Conservation (phyloP, 805 yeast species). For the Saturnispora saitoi region DNA sequence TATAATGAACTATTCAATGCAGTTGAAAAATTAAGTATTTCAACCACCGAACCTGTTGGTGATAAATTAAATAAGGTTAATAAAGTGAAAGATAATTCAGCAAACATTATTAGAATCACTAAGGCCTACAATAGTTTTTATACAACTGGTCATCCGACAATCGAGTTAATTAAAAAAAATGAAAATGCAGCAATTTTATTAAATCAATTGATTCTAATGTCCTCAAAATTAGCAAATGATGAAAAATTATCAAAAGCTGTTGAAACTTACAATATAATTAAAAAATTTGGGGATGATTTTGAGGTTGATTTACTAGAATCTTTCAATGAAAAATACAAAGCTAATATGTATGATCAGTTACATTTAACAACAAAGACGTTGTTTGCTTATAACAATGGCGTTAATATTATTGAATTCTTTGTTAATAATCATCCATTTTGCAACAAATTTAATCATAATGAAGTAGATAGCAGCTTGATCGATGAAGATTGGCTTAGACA, state of each 20-base stretch:
- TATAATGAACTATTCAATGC: slow-evolving; percentile 44
- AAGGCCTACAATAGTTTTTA: slow-evolving; percentile 71
- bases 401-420: slow-evolving; percentile 71
- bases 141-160: slow-evolving; percentile 41
- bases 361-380: slow-evolving; percentile 67
- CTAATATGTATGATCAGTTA: slow-evolving; percentile 61
- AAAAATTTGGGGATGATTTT: slow-evolving; percentile 66
- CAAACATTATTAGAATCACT: slow-evolving; percentile 62
- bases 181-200: slow-evolving; percentile 55
- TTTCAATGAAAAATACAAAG: slow-evolving; percentile 67
- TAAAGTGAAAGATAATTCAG: slow-evolving; percentile 63
- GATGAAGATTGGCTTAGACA: slow-evolving; percentile 41
- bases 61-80: slow-evolving; percentile 59
- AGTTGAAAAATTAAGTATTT: slow-evolving; percentile 44
- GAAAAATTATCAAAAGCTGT: slow-evolving; percentile 35
- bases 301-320: slow-evolving; percentile 61
- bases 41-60: slow-evolving; percentile 60
- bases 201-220: slow-evolving; percentile 53
- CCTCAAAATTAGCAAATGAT: slow-evolving; percentile 53
- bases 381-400: slow-evolving; percentile 77
- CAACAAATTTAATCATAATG: slow-evolving; percentile 16
- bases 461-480: slow-evolving; percentile 18
- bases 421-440: slow-evolving; percentile 73
- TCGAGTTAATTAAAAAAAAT: slow-evolving; percentile 40
- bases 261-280: slow-evolving; percentile 38